Evolutionary conservation across 2,329 filamentous ascomycete genomes (phyloP).

Genomic region (Colletotrichum simmondsii): DNA sequence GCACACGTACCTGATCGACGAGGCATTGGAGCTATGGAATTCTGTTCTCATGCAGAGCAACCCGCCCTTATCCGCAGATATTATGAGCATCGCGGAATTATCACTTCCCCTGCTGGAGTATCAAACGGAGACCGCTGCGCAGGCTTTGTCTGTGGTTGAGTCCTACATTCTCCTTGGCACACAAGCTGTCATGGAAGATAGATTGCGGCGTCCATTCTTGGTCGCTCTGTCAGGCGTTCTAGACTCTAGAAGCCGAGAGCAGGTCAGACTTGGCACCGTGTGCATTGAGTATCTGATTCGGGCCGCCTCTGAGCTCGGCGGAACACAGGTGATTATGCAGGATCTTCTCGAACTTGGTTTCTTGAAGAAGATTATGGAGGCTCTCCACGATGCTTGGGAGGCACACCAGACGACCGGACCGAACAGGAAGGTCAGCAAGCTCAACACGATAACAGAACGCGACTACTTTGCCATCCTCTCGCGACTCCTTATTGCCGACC

Average conservation of each 20-base stretch:
- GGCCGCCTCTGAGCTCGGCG: conserved; percentile 70
- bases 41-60: conserved; percentile 76
- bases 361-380: conserved; percentile 71
- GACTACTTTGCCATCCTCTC: conserved; percentile 89
- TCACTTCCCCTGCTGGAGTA: conserved; percentile 75
- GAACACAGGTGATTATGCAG: conserved; percentile 71
- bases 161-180: conserved; percentile 79
- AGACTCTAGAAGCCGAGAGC: conserved; percentile 66
- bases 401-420: conserved; percentile 87
- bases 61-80: conserved; percentile 67
- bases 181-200: conserved; percentile 70
- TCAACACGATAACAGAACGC: conserved; percentile 81
- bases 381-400: conserved; percentile 75
- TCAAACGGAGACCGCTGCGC: conserved; percentile 70
- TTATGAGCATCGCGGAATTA: conserved; percentile 72
- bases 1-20: conserved; percentile 87
- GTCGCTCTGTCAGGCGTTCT: conserved; percentile 61
- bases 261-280: conserved; percentile 66
- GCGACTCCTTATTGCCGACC: conserved; percentile 79
- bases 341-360: conserved; percentile 74
- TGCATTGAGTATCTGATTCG: conserved; percentile 75
- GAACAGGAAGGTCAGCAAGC: conserved; percentile 73
- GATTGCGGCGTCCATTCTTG: conserved; percentile 61
- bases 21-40: conserved; percentile 90
- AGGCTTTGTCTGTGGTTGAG: conserved; percentile 73